These are phyloP conservation scores for Datisca glomerata DNA, from an alignment of 306 rosid species.

Conservation along the genomic window DNA sequence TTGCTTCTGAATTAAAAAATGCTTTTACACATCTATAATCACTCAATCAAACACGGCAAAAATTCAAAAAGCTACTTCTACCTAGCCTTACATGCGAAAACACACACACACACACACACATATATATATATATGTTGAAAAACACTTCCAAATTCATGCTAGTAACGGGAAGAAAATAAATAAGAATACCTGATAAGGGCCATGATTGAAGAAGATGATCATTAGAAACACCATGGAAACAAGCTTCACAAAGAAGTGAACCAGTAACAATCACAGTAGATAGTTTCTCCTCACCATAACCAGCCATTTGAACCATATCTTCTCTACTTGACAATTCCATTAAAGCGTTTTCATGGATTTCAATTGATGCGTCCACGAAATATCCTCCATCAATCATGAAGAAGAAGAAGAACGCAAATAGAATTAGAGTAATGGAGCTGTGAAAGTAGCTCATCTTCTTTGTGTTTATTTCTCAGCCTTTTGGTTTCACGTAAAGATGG, in stretches of 20 bases:
- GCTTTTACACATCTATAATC: too few relatives aligned
- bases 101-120: background rate
- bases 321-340: constrained; percentile 39
- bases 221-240: constrained; percentile 14
- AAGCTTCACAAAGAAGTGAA: constrained; percentile 49
- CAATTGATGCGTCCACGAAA: background rate
- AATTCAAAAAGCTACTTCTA: background rate
- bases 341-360: constrained; percentile 8
- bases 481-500: background rate
- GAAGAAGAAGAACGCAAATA: constrained; percentile 8
- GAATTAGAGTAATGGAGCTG: too few relatives aligned
- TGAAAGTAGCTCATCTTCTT: background rate
- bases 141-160: background rate
- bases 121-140: too few relatives aligned
- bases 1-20: too few relatives aligned
- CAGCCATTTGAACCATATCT: constrained; percentile 56
- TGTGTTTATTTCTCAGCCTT: background rate
- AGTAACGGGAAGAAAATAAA: background rate
- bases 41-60: background rate
- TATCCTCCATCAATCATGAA: constrained; percentile 9
- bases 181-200: constrained; percentile 67
- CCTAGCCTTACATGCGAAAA: background rate
- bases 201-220: constrained; percentile 44
- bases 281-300: constrained; percentile 86
- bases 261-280: constrained; percentile 88